Evolutionary conservation across 1,139 yeast genomes (phyloP).

Genomic region (Lodderomyces theae): DNA sequence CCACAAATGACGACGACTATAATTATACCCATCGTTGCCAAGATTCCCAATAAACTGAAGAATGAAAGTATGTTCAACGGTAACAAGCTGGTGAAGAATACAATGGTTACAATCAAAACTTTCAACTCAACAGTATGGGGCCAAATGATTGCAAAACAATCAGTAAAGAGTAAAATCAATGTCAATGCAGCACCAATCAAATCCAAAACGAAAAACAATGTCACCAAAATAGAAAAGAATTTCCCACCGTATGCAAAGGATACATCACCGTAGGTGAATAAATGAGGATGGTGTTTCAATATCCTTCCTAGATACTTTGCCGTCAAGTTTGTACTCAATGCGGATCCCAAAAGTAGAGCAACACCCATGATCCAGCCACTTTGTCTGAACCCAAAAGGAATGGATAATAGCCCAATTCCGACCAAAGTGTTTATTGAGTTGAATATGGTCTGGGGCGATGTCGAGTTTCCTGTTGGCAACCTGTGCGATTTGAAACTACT

Average conservation of each 20-base stretch:
- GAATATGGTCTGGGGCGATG: constrained; percentile 84
- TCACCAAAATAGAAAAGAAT: constrained; percentile 55
- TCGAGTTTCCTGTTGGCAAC: constrained; percentile 34
- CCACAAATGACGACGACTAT: constrained; percentile 63
- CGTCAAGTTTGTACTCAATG: constrained; percentile 62
- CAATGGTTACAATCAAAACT: constrained; percentile 38
- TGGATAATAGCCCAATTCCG: constrained; percentile 81
- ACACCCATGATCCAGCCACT: constrained; percentile 81
- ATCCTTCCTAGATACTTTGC: constrained; percentile 52
- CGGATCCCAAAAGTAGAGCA: constrained; percentile 51
- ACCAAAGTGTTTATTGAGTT: constrained; percentile 82
- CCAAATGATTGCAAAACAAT: constrained; percentile 68
- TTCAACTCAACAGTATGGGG: constrained; percentile 57
- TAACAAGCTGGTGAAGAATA: constrained; percentile 63
- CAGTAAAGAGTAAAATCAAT: constrained; percentile 76
- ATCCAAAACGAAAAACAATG: constrained; percentile 71
- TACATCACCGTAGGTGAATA: constrained; percentile 45
- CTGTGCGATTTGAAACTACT: constrained; percentile 12
- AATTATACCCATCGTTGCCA: constrained; percentile 66
- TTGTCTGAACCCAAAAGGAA: constrained; percentile 75
- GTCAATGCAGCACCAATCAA: constrained; percentile 77
- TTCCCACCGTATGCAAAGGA: constrained; percentile 46
- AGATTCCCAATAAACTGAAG: constrained; percentile 70
- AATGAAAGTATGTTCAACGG: constrained; percentile 74
- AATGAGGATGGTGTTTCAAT: constrained; percentile 26